Evolutionary conservation across 495 filamentous ascomycete genomes (phyloP), one percentile per base, ranked within the genome.

Genomic region (Aspergillus affinis): DNA sequence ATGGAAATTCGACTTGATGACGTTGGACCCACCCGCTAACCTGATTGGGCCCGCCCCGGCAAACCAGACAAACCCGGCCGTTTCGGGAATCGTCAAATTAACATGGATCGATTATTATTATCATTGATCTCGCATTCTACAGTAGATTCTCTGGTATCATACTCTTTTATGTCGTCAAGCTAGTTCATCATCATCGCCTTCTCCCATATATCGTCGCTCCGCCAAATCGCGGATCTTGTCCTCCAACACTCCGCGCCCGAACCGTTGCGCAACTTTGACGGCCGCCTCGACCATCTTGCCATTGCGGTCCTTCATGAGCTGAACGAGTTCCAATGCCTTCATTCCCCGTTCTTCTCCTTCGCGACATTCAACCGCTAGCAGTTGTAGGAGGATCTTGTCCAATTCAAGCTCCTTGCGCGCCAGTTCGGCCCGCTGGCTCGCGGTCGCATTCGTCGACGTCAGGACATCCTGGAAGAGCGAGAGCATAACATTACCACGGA

Each of bases 341-440:
- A 95, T 96, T 3, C 93, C 94, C 17, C 88, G 79, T 48, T 96
- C 92, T 69, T 98, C 95, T 41, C 91, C 91, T 63, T 91, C 91
- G 61, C 90, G 84, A 70, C 94, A 97, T 79, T 97, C 94, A 23
- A 87, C 78, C 30, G 90, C 92, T 71, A 98, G 78, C 70, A 98
- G 82, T 78, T 97, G 93, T 59, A 98, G 78, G 45, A 98, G 78
- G 20, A 86, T 84, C 74, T 94, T 95, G 74, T 98, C 91, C 55
- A 95, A 82, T 48, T 91, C 90, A 30, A 90, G 72, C 68, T 96
- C 91, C 44, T 88, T 81, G 30, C 85, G 78, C 12, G 83, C 81
- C 23, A 96, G 76, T 56, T 85, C 82, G 0, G 86, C 78, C n/a
- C 87, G 85, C 68, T 96, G 88, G 17, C 77, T 74, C 9, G 78